These are phyloP conservation scores for Hura crepitans DNA, from an alignment of 441 rosid species.

Conservation along the genomic window DNA sequence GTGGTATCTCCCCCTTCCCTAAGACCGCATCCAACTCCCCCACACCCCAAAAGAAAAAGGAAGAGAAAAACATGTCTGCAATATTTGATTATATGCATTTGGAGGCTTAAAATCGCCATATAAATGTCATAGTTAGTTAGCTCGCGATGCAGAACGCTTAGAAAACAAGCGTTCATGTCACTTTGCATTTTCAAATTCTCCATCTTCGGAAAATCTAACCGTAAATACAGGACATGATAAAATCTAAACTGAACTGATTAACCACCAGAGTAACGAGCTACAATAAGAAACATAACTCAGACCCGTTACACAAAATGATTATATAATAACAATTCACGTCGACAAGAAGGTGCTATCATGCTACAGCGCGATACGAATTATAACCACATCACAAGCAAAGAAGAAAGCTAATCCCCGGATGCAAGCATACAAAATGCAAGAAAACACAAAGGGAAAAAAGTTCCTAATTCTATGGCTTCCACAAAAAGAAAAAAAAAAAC, in stretches of 20 bases:
- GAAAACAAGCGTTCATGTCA: neutral
- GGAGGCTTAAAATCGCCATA: neutral
- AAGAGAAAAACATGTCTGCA: neutral
- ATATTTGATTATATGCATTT: neutral
- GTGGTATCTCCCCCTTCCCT: neutral
- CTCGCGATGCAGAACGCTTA: neutral
- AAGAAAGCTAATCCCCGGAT: neutral
- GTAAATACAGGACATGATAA: neutral
- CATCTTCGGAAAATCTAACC: neutral
- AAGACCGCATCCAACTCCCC: neutral
- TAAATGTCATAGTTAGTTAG: neutral
- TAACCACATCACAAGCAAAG: neutral
- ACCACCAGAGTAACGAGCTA: neutral
- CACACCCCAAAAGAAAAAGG: neutral
- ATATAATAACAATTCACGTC: neutral
- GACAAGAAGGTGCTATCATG: neutral
- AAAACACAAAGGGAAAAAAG: neutral
- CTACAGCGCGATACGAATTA: neutral
- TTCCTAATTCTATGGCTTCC: too few species aligned
- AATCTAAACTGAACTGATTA: neutral
- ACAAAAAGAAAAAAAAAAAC: neutral
- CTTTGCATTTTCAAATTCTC: neutral
- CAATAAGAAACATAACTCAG: neutral
- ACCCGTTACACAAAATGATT: neutral
- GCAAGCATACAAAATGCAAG: neutral